A percentile compares a stretch with the other conserved stretches of the same genome.
Evolutionary conservation across 805 yeast species (phyloP).

Genomic region (Saccharomycopsis sp.): DNA sequence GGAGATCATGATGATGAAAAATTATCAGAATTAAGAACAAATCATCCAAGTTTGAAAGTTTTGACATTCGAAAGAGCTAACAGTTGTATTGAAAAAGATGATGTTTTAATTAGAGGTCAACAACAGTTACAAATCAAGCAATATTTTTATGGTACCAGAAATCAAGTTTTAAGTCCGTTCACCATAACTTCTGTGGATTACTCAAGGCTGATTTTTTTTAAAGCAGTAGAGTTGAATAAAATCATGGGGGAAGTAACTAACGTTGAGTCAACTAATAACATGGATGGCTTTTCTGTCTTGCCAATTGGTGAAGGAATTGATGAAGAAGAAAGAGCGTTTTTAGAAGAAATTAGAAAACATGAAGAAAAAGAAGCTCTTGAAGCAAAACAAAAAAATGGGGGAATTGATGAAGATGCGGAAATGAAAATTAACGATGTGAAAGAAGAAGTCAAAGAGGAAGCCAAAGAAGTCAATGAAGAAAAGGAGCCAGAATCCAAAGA

Average conservation of each 20-base stretch:
- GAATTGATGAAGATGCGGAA: not conserved
- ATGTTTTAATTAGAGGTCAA: slow-evolving; percentile 49
- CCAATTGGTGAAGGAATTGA: slow-evolving; percentile 23
- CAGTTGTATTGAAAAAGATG: slow-evolving; percentile 71
- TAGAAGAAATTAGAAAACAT: slow-evolving; percentile 21
- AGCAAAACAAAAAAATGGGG: slow-evolving; percentile 1
- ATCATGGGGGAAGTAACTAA: not conserved
- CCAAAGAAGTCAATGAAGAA: not conserved
- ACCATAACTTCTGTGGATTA: slow-evolving; percentile 59
- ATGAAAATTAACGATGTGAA: not conserved
- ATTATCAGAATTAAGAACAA: slow-evolving; percentile 21
- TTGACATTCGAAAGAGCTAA: slow-evolving; percentile 47
- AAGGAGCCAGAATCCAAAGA: not conserved
- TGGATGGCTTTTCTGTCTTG: slow-evolving; percentile 22
- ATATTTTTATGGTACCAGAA: slow-evolving; percentile 75
- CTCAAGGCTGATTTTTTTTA: slow-evolving; percentile 49
- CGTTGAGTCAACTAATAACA: not conserved
- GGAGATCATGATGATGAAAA: slow-evolving; percentile 78
- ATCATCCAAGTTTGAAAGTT: slow-evolving; percentile 22
- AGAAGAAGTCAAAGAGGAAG: not conserved
- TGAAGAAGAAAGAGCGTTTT: slow-evolving; percentile 10
- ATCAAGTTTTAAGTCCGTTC: slow-evolving; percentile 69
- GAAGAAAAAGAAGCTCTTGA: slow-evolving; percentile 22
- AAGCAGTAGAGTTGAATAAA: slow-evolving; percentile 34
- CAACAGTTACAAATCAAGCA: slow-evolving; percentile 77